Evolutionary conservation across 805 yeast species (phyloP), one percentile per base, ranked within the genome.

Genomic region (Saccharomyces cerevisiae): DNA sequence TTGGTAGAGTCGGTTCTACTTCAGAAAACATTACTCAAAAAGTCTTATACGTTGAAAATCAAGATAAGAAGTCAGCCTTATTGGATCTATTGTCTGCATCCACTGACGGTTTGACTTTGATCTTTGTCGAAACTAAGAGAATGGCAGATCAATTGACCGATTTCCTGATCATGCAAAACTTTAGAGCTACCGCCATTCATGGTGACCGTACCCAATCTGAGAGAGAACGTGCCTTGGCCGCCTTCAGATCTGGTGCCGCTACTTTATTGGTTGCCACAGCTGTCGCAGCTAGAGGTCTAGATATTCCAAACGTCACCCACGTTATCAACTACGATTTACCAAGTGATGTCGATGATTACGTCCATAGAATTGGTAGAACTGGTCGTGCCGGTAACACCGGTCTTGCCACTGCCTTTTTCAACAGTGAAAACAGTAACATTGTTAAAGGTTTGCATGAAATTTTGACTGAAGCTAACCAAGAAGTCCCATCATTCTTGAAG

Each of bases 351-450:
- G 99, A 94, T 74, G 99, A 94, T 76, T 94, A 94, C 71, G 99
- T 94, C 56, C 99, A 94, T 79, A 88, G 99, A 79, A 94, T 94
- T 71, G 99, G 99, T 83, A 92, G 99, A 84, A 94, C 99, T 70
- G 99, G 99, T 77, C 94, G 99, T 84, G 99, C 99, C 68, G 99
- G 99, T 82, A 94, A 94, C 79, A 84, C 87, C 59, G 99, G 99
- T 87, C 80, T 88, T 66, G 97, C 99, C 61, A 91, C 97, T 62
- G 96, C 99, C 51, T 94, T 94, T 79, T 89, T 94, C 77, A 94
- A 94, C 86, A 87, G 98, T 78, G 87, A 86, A 72, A 94, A 90
- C 83, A 83, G 80, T 70, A 90, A 90, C 70, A 80, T 95, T 66
- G 92, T 83, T 62, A 88, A 88, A 73, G 97, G 90, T 59, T 77